Evolutionary conservation across 331 rosid genomes (phyloP), one percentile per base, ranked within the genome.

Genomic region (Quercus tomentella): DNA sequence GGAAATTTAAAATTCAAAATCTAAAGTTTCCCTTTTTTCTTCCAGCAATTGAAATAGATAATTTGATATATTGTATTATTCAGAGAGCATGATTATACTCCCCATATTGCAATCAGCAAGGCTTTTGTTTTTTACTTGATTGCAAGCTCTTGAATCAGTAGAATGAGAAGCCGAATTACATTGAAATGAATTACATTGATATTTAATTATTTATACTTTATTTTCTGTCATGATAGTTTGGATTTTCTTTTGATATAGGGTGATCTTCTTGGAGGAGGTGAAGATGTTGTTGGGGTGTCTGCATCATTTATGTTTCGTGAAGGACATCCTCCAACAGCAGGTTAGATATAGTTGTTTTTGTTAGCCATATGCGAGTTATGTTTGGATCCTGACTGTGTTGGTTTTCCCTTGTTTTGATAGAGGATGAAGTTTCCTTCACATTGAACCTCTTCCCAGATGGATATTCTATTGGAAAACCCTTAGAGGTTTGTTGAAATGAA

Each of bases 371-470:
- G 31, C 16, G 55, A 72, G 52, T 57, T 70, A 37, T 75, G 67
- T 77, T 56, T 66, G 43, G 56, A 78, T 86, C 8, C 63, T 83
- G 22, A 71, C 12, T 80, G 58, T 81, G 54, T 37, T 56, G 69
- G 35, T 65, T 76, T 63, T 74, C 60, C 52, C 11, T 75, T 79
- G 73, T 78, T 88, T 76, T 86, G 80, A 67, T 93, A 93, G 99
- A 90, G 45, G 77, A 77, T 58, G 97, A 92, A 85, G 97, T 89
- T 83, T 93, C 99, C 78, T 93, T 96, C 86, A 86, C 91, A 0
- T 76, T 96, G 87, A 89, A 86, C 75, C 84, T 96, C 88, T 93
- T 93, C 75, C 80, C 86, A 22, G 93, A 93, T 87, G 99, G 99
- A 82, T 96, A 96, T 86, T 93, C 95, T 58, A 82, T 96, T 49